Evolutionary conservation across 2,329 filamentous ascomycete species (phyloP).

Genomic region (Cladosporium phlei): DNA sequence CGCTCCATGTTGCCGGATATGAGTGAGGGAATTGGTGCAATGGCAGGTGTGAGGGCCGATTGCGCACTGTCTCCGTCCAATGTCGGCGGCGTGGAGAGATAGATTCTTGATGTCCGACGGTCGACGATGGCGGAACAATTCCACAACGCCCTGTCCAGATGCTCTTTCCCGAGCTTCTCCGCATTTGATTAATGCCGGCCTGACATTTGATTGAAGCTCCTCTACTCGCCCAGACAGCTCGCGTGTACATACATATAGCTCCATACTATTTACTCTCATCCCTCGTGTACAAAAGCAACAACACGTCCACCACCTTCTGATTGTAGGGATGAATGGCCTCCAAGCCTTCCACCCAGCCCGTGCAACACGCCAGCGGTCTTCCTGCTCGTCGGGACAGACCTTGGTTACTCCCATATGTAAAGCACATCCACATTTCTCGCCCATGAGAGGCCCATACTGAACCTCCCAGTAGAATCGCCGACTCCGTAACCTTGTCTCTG

Average conservation of each 20-base stretch:
- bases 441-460: not conserved
- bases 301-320: too few species aligned
- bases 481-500: constrained; percentile 78
- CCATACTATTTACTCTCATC: not conserved
- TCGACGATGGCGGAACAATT: constrained; percentile 4
- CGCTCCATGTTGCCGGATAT: not conserved
- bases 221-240: not conserved
- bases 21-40: not conserved
- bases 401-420: constrained; percentile 50
- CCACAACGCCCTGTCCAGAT: too few species aligned
- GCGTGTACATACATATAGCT: too few species aligned
- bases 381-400: constrained; percentile 40
- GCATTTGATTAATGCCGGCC: constrained; percentile 6
- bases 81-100: constrained; percentile 1
- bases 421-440: constrained; percentile 2
- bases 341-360: constrained; percentile 10
- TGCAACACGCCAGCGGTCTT: constrained; percentile 5
- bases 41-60: not conserved
- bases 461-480: constrained; percentile 64
- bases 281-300: not conserved
- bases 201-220: constrained; percentile 2
- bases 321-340: constrained; percentile 20
- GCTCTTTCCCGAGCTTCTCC: not conserved
- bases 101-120: constrained; percentile 11
- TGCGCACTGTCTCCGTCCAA: constrained; percentile 3